phyloP scores from a whole-genome alignment of 163 green algal genomes.

The Chlamydomonas reinhardtii region DNA sequence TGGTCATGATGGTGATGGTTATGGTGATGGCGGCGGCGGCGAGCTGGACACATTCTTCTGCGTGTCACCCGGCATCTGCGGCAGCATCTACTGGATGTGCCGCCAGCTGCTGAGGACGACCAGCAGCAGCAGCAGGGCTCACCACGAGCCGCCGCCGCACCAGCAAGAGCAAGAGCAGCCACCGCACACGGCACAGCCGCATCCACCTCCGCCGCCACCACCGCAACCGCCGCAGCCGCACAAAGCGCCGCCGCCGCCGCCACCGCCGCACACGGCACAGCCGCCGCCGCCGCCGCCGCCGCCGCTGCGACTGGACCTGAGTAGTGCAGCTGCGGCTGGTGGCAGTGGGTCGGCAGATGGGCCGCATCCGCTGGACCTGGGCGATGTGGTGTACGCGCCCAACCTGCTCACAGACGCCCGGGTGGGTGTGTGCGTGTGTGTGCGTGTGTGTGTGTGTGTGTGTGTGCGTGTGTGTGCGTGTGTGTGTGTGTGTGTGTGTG shows the following conservation, averaged over 20 bases:
- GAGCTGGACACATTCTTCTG: neutral
- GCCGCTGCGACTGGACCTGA: too few relatives aligned
- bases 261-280: too few relatives aligned
- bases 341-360: neutral
- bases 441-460: neutral
- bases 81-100: constrained; percentile 13
- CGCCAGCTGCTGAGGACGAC: neutral
- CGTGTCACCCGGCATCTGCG: constrained; percentile 1
- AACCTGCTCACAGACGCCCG: neutral
- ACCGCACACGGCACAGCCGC: neutral
- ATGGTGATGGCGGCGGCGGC: neutral
- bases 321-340: neutral
- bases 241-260: too few relatives aligned
- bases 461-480: neutral
- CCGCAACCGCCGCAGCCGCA: neutral
- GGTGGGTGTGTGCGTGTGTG: neutral
- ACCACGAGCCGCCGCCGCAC: too few relatives aligned
- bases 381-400: constrained; percentile 6
- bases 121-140: too few relatives aligned
- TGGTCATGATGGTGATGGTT: neutral
- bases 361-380: constrained; percentile 12
- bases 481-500: neutral
- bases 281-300: too few relatives aligned
- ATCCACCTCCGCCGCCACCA: too few relatives aligned
- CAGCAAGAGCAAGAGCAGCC: neutral